Evolutionary conservation across 164 flowering plant species (phyloP), one percentile per base, ranked within the genome.

Genomic region (Chloranthus sessilifolius): DNA sequence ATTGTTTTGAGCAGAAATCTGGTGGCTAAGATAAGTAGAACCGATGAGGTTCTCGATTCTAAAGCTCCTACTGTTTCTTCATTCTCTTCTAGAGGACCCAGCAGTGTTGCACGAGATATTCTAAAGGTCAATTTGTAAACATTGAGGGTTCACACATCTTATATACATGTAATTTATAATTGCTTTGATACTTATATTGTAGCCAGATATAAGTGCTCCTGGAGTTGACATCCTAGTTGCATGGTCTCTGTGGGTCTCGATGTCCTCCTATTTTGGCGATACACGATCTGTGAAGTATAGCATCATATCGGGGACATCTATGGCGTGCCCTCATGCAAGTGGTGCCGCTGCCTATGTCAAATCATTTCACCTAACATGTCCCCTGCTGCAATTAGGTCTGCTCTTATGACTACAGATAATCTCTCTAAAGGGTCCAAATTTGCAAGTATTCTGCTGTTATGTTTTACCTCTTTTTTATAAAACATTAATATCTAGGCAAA

Each of bases 151-250:
- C 20, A 4, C 20, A 7, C 42, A 15, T 21, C 19, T 21, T 16
- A 16, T 12, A 10, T 36, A 4, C 4, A 10, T 36, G 15, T 43
- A 3, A 3, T 19, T 5, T 5, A 28, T 50, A 5, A 40, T n/a
- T n/a, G n/a, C n/a, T n/a, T 24, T 11, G 33, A 7, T 30, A 3
- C 4, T n/a, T n/a, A n/a, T 43, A 7, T 6, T 31, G 44, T 78
- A 83, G 91, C 96, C 92, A 5, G 96, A 88, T 51, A 30, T 82
- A 40, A 49, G 71, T 8, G 96, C 90, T 14, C 96, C 96, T 8
- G 96, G 92, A 16, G 59, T 76, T 7, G 58, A 64, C 64, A 88
- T 88, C 46, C 43, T 88, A 9, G 90, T 92, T 17, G 86, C 76
- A 5, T 88, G 52, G 37, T 37, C 90, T 2, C 56, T 53, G 29